Base-by-base conservation (phyloP, 495 filamentous ascomycete genomes). In the Aspergillus leporis region DNA sequence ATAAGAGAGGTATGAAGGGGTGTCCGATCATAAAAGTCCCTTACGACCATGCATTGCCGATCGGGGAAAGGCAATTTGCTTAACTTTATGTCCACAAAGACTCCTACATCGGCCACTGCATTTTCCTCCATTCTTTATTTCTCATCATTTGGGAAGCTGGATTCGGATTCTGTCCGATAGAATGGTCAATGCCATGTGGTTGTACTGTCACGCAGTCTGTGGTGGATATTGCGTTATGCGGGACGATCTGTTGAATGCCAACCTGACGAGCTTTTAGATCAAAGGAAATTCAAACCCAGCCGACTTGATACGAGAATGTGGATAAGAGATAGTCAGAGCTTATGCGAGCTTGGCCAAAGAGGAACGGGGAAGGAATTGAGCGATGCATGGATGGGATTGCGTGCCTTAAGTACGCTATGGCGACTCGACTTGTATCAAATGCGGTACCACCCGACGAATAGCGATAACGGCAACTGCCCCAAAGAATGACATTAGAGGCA, bases 201-300 rank as follows among this genome's bases (percentile, higher is more conserved):
- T 10, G 18, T 23, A n/a, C 34, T 63, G 63, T 69, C 73, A 75
- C 71, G 74, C 63, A 56, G 64, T 66, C 51, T 51, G 48, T 60
- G 47, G 61, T 59, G 31, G 52, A 53, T 57, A 72, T 70, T 66
- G 64, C 70, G 67, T 66, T 68, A 72, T 68, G 47, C 56, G 57
- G 50, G 53, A 46, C 58, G 53, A 57, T 34, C 52, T 30, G 23
- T 45, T 45, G 32, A 47, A 30, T 18, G 46, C 51, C 22, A 55
- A 34, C 34, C 9, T 21, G 41, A 7, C 14, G 6, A 45, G 41
- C 16, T 7, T 18, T 14, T 3, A 19, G 18, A 8, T 45, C 16
- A 16, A 31, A 53, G 52, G 34, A 52, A 28, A 41, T 23, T 8
- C 8, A 25, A 31, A 51, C n/a, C 41, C 41, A 16, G 23, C 54